These are phyloP conservation scores for Cudoniella acicularis DNA, from an alignment of 495 filamentous ascomycete species.

Conservation along the genomic window DNA sequence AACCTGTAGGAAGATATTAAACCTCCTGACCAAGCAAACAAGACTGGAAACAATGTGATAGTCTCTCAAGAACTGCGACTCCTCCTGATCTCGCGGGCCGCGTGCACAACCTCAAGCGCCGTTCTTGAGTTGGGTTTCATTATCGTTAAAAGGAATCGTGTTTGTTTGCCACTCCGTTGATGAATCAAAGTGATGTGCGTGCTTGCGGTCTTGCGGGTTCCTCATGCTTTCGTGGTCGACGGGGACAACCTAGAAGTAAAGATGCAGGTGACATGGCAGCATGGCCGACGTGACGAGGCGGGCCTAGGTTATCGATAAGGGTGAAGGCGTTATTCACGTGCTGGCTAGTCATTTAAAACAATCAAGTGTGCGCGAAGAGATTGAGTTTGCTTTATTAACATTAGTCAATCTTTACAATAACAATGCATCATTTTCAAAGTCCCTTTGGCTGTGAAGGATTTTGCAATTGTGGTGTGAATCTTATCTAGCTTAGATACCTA, in stretches of 20 bases:
- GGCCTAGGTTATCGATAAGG: neutral
- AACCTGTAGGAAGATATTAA: neutral
- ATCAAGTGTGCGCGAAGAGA: no score
- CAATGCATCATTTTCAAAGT: no score
- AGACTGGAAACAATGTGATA: neutral
- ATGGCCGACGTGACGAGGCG: no score
- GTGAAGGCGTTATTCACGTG: neutral
- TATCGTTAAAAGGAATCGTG: neutral
- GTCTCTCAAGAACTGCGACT: constrained; percentile 7
- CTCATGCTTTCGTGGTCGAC: neutral
- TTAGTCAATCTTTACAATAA: no score
- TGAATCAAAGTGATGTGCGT: neutral
- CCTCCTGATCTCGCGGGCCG: constrained; percentile 16
- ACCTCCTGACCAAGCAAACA: neutral
- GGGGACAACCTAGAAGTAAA: neutral
- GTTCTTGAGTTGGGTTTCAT: constrained; percentile 2
- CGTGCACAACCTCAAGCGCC: constrained; percentile 18
- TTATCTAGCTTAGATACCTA: no score
- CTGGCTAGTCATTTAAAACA: neutral
- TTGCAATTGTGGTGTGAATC: no score
- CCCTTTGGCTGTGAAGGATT: no score
- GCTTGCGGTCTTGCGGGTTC: neutral
- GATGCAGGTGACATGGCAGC: neutral
- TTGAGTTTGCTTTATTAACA: no score
- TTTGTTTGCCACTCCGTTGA: neutral